phyloP scores from a whole-genome alignment of 768 basidiomycete genomes.

The Solioccasus polychromus region DNA sequence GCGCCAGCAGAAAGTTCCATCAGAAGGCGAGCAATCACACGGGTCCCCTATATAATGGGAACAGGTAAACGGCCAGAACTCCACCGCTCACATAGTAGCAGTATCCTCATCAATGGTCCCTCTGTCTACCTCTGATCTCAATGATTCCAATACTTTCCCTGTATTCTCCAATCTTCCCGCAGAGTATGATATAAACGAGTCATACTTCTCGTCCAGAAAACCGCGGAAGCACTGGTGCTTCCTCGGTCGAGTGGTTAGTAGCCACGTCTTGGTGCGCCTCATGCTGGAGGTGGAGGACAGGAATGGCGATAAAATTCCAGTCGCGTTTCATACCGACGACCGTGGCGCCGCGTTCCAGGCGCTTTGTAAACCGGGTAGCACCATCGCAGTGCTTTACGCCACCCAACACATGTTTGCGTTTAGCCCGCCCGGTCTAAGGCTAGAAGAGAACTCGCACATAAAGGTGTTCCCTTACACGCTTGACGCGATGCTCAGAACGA shows the following conservation, averaged over 20 bases:
- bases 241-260: slow-evolving; percentile 26
- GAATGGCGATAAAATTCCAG: slow-evolving; percentile 20
- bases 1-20: slow-evolving; percentile 2
- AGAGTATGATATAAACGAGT: slow-evolving; percentile 19
- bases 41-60: slow-evolving; percentile 13
- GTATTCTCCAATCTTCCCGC: slow-evolving; percentile 20
- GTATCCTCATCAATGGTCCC: slow-evolving; percentile 17
- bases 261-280: slow-evolving; percentile 26
- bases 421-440: slow-evolving; percentile 26
- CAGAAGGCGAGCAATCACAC: not conserved
- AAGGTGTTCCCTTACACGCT: slow-evolving; percentile 28
- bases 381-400: slow-evolving; percentile 31
- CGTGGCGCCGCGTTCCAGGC: slow-evolving; percentile 23
- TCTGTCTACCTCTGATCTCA: slow-evolving; percentile 26
- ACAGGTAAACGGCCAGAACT: too few relatives aligned
- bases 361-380: slow-evolving; percentile 25
- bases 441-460: slow-evolving; percentile 24
- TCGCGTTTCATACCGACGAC: slow-evolving; percentile 32
- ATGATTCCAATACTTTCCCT: slow-evolving; percentile 22
- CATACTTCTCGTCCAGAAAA: slow-evolving; percentile 22
- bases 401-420: slow-evolving; percentile 30
- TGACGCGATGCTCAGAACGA: slow-evolving; percentile 25
- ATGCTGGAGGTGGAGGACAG: slow-evolving; percentile 29
- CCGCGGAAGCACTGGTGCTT: slow-evolving; percentile 32
- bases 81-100: not conserved